These are phyloP conservation scores for Filosporella fistucella DNA, from an alignment of 495 filamentous ascomycete genomes.

Conservation along the genomic window DNA sequence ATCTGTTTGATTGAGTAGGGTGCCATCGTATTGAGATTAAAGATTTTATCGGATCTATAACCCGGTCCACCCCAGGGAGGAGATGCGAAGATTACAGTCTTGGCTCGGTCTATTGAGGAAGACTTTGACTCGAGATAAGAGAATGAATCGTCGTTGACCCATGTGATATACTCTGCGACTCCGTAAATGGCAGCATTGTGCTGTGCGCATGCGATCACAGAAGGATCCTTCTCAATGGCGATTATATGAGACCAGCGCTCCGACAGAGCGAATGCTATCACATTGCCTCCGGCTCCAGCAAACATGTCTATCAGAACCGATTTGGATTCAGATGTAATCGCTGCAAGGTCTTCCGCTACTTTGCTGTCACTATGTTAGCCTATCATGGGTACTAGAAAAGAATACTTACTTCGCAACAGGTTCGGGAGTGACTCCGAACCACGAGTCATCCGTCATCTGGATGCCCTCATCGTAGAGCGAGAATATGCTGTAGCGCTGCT, in stretches of 20 bases:
- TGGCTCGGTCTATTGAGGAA: slow-evolving; percentile 13
- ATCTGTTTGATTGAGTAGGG: slow-evolving; percentile 71
- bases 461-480: slow-evolving; percentile 77
- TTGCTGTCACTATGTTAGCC: slow-evolving; percentile 40
- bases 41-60: slow-evolving; percentile 73
- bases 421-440: slow-evolving; percentile 96
- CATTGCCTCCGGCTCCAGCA: slow-evolving; percentile 86
- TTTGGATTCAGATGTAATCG: slow-evolving; percentile 36
- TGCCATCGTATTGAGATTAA: slow-evolving; percentile 81
- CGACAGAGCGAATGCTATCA: slow-evolving; percentile 85
- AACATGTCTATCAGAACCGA: slow-evolving; percentile 78
- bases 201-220: slow-evolving; percentile 79
- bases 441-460: slow-evolving; percentile 85
- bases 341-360: slow-evolving; percentile 71
- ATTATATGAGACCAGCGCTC: slow-evolving; percentile 75
- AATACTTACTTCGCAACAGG: slow-evolving; percentile 69
- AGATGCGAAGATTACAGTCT: slow-evolving; percentile 71
- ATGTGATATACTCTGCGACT: slow-evolving; percentile 73
- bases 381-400: not conserved
- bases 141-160: slow-evolving; percentile 82
- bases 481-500: slow-evolving; percentile 82
- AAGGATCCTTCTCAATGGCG: slow-evolving; percentile 78
- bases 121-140: slow-evolving; percentile 27
- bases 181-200: slow-evolving; percentile 89
- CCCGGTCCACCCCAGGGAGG: slow-evolving; percentile 93